Evolutionary conservation across 1,284 basidiomycete species (phyloP).

Genomic region (Mycosarcoma mackinlayi): DNA sequence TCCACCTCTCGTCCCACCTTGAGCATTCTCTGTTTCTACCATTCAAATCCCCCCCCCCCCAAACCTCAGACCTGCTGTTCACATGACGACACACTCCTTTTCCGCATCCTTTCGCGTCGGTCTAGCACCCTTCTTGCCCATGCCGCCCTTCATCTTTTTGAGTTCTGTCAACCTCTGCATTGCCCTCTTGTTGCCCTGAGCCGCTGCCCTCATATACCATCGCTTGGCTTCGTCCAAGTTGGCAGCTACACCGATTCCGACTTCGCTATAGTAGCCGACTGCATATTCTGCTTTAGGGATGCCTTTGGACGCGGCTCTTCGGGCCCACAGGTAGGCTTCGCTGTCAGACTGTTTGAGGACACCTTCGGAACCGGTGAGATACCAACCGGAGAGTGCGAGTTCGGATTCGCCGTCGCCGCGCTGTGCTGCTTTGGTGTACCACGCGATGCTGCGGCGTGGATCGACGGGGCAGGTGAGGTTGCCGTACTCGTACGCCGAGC

Average conservation of each 20-base stretch:
- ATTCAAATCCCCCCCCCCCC: too few relatives aligned
- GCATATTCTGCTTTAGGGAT: conserved; percentile 77
- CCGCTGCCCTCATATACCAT: conserved; percentile 91
- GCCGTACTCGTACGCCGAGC: conserved; percentile 94
- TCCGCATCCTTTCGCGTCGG: conserved; percentile 61
- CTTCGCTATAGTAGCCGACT: conserved; percentile 90
- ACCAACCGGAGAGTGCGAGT: conserved; percentile 96
- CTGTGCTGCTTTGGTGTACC: conserved; percentile 98
- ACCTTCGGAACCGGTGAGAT: conserved; percentile 82
- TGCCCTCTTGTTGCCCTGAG: conserved; percentile 91
- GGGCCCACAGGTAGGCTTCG: conserved; percentile 82
- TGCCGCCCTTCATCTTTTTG: conserved; percentile 66
- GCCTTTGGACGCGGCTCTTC: conserved; percentile 70
- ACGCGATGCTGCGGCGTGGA: conserved; percentile 90
- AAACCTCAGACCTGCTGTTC: too few relatives aligned
- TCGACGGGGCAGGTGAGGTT: conserved; percentile 88
- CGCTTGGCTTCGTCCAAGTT: conserved; percentile 95
- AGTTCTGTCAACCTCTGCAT: conserved; percentile 91
- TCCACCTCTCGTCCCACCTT: too few relatives aligned
- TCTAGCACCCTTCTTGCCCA: conserved; percentile 50
- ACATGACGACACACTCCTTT: conserved; percentile 57
- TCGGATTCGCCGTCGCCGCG: conserved; percentile 94
- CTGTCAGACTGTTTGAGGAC: conserved; percentile 96
- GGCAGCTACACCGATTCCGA: conserved; percentile 95
- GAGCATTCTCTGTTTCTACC: too few relatives aligned